These are phyloP conservation scores for Kurtzmaniella quercitrusa DNA, from an alignment of 1,139 yeast species.

Conservation along the genomic window DNA sequence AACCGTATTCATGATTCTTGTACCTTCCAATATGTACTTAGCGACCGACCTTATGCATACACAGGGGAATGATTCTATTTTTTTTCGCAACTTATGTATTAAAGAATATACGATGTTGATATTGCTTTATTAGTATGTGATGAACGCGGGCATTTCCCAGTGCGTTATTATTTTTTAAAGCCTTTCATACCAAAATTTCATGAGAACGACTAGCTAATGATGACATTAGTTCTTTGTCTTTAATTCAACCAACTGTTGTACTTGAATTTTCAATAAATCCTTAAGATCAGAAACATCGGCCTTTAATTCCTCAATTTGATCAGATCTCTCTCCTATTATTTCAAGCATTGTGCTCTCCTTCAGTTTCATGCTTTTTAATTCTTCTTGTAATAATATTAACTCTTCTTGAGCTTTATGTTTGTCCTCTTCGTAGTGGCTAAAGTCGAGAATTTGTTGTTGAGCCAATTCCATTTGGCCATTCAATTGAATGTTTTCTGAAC, in stretches of 20 bases:
- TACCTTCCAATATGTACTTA: neutral
- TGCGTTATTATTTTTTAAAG: too few relatives aligned
- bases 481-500: conserved; percentile 58
- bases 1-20: neutral
- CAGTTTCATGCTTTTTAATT: conserved; percentile 34
- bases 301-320: conserved; percentile 74
- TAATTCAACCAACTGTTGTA: conserved; percentile 71
- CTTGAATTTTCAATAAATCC: conserved; percentile 75
- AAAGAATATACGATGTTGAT: neutral
- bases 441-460: conserved; percentile 57
- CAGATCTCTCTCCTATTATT: conserved; percentile 84
- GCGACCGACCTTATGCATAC: neutral
- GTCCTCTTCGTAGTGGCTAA: conserved; percentile 46
- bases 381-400: conserved; percentile 30
- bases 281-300: conserved; percentile 90
- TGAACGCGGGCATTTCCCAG: too few relatives aligned
- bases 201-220: too few relatives aligned
- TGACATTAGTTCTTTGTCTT: neutral
- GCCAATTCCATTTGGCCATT: conserved; percentile 59
- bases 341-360: conserved; percentile 64
- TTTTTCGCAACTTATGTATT: neutral
- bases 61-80: neutral
- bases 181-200: too few relatives aligned
- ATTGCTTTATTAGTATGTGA: neutral
- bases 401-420: conserved; percentile 33